A percentile compares a stretch with the other conserved stretches of the same genome.
Conservation (phyloP, 2,329 filamentous ascomycete species). For the Aspergillus viridinutans region DNA sequence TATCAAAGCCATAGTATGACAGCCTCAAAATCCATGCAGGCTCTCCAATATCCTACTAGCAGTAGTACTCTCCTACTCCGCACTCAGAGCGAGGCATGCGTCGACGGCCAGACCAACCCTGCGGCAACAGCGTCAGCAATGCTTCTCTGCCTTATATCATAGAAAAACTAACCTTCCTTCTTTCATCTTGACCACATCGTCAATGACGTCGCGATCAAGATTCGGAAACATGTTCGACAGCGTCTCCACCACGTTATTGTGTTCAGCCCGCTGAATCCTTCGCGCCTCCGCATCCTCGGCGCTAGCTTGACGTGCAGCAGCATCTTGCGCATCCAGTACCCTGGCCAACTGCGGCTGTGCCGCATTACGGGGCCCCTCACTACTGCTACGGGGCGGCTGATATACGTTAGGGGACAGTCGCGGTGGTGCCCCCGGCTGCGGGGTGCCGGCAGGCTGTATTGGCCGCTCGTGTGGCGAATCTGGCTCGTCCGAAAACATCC, state of each 20-base stretch:
- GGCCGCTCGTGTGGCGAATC: slow-evolving; percentile 35
- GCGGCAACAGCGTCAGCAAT: slow-evolving; percentile 13
- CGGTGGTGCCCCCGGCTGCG: slow-evolving; percentile 46
- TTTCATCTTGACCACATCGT: slow-evolving; percentile 93
- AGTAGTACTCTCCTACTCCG: slow-evolving; percentile 25
- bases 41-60: background rate
- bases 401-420: slow-evolving; percentile 48
- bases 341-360: slow-evolving; percentile 30
- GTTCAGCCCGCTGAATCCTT: slow-evolving; percentile 75
- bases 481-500: slow-evolving; percentile 79
- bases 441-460: slow-evolving; percentile 37
- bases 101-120: slow-evolving; percentile 83
- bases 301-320: slow-evolving; percentile 83
- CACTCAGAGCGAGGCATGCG: slow-evolving; percentile 69
- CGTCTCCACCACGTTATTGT: slow-evolving; percentile 88
- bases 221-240: slow-evolving; percentile 95
- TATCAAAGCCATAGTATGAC: background rate
- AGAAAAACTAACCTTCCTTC: slow-evolving; percentile 70
- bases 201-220: slow-evolving; percentile 88
- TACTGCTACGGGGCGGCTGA: slow-evolving; percentile 41
- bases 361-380: slow-evolving; percentile 23
- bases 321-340: slow-evolving; percentile 71
- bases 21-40: background rate
- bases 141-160: background rate
- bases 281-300: slow-evolving; percentile 85